Evolutionary conservation across 2,329 filamentous ascomycete genomes (phyloP).

Genomic region (Anisogramma anomala): DNA sequence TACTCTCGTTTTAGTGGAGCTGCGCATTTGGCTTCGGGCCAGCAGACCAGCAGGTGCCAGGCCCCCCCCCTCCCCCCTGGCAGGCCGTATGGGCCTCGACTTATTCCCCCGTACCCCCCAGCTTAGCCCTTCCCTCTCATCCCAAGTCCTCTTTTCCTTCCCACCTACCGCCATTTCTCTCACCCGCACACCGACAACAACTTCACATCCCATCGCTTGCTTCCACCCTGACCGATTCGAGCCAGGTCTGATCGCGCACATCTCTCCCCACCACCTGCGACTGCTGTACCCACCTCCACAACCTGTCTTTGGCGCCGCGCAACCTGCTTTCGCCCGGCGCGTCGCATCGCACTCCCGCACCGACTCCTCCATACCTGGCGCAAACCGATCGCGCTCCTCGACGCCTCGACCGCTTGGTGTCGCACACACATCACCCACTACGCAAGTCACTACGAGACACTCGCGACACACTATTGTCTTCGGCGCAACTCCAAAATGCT

Average conservation of each 20-base stretch:
- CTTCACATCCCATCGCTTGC: slow-evolving; percentile 2
- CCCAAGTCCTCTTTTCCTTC: slow-evolving; percentile 8
- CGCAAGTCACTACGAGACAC: background rate
- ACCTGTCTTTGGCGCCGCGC: slow-evolving; percentile 4
- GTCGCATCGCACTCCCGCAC: slow-evolving; percentile 1
- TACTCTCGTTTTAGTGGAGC: slow-evolving; percentile 3
- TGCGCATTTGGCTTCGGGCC: background rate
- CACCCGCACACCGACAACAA: slow-evolving; percentile 1
- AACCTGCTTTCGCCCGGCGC: slow-evolving; percentile 11
- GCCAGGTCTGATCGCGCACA: slow-evolving; percentile 7
- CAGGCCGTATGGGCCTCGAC: slow-evolving; percentile 12
- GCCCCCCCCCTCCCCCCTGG: slow-evolving; percentile 1
- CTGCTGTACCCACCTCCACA: background rate
- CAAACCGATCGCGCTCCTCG: slow-evolving; percentile 8
- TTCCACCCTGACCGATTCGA: slow-evolving; percentile 1
- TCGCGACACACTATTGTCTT: background rate
- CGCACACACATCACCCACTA: background rate
- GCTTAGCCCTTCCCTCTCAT: slow-evolving; percentile 13
- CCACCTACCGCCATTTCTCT: slow-evolving; percentile 4
- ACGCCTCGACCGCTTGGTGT: background rate
- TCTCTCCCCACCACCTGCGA: slow-evolving; percentile 9
- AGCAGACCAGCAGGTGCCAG: background rate
- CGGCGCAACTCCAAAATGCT: slow-evolving; percentile 32
- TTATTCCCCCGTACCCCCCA: slow-evolving; percentile 9
- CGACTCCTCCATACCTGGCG: slow-evolving; percentile 6